phyloP scores from a whole-genome alignment of 1,139 yeast species.

The Citeromyces siamensis region DNA sequence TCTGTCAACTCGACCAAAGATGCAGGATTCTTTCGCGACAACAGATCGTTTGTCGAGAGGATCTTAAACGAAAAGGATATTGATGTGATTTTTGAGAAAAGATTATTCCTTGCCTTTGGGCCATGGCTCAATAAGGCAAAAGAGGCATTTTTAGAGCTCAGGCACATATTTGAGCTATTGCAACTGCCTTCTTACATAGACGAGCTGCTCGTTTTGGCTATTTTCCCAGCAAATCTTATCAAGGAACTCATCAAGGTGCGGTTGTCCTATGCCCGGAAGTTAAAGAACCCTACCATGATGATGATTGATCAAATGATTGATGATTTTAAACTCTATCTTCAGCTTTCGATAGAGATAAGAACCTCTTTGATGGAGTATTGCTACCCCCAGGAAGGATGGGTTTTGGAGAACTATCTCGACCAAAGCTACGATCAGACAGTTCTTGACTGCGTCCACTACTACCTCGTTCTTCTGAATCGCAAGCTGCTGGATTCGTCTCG shows the following conservation, averaged over 20 bases:
- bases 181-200: slow-evolving; percentile 71
- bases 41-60: slow-evolving; percentile 70
- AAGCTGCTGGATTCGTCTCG: slow-evolving; percentile 73
- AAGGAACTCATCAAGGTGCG: slow-evolving; percentile 73
- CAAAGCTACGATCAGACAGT: slow-evolving; percentile 61
- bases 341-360: slow-evolving; percentile 67
- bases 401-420: slow-evolving; percentile 51
- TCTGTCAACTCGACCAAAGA: slow-evolving; percentile 10
- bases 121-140: slow-evolving; percentile 77
- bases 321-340: slow-evolving; percentile 69
- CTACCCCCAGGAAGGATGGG: slow-evolving; percentile 68
- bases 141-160: slow-evolving; percentile 51
- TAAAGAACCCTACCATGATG: slow-evolving; percentile 85
- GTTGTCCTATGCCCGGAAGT: slow-evolving; percentile 63
- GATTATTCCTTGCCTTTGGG: slow-evolving; percentile 47
- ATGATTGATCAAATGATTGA: slow-evolving; percentile 92
- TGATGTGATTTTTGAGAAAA: slow-evolving; percentile 42
- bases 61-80: slow-evolving; percentile 81
- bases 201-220: slow-evolving; percentile 51
- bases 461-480: slow-evolving; percentile 56
- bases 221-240: slow-evolving; percentile 70
- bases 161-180: slow-evolving; percentile 49
- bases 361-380: slow-evolving; percentile 54
- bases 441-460: slow-evolving; percentile 62
- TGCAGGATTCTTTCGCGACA: slow-evolving; percentile 39